Evolutionary conservation across 1,139 yeast genomes (phyloP).

Genomic region (Blastobotrys malaysiensis): DNA sequence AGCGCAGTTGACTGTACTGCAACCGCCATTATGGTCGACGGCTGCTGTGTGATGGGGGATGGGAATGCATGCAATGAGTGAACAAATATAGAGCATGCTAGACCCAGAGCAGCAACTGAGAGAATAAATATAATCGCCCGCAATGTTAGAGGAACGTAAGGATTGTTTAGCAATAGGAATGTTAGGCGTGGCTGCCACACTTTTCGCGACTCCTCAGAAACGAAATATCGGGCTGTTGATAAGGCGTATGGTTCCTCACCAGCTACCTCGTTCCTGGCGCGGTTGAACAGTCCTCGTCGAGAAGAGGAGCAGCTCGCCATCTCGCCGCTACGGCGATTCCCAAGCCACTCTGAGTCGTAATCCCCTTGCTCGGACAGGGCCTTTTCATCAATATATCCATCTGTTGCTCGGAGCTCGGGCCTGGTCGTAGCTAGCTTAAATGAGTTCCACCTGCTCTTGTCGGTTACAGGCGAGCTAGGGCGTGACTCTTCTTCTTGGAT

Average conservation of each 20-base stretch:
- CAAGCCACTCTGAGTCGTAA: slow-evolving; percentile 21
- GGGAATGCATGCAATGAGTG: slow-evolving; percentile 34
- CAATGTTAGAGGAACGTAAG: slow-evolving; percentile 72
- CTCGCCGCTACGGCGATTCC: slow-evolving; percentile 8
- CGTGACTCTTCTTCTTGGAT: not conserved
- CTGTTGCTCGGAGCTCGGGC: slow-evolving; percentile 13
- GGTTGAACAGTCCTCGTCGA: not conserved
- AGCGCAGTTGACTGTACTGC: slow-evolving; percentile 77
- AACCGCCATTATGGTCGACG: slow-evolving; percentile 90
- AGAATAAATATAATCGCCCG: slow-evolving; percentile 58
- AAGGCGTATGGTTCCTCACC: slow-evolving; percentile 15
- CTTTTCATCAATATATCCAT: slow-evolving; percentile 20
- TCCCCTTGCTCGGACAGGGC: slow-evolving; percentile 21
- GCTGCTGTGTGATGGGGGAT: slow-evolving; percentile 60
- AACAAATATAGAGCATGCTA: slow-evolving; percentile 26
- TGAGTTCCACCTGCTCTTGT: slow-evolving; percentile 19
- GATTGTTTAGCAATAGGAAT: slow-evolving; percentile 62
- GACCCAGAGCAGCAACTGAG: slow-evolving; percentile 27
- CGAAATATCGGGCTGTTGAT: slow-evolving; percentile 25
- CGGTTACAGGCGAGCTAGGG: not conserved
- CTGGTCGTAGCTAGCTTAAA: slow-evolving; percentile 18
- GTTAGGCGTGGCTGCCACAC: slow-evolving; percentile 60
- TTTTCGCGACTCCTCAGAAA: slow-evolving; percentile 34
- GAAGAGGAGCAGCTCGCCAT: slow-evolving; percentile 2
- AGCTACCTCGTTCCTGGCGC: not conserved